Percentiles rank a stretch among this genome's conserved stretches.
These are phyloP conservation scores for Beauveria sp. DNA, from an alignment of 2,329 filamentous ascomycete genomes.

Conservation along the genomic window DNA sequence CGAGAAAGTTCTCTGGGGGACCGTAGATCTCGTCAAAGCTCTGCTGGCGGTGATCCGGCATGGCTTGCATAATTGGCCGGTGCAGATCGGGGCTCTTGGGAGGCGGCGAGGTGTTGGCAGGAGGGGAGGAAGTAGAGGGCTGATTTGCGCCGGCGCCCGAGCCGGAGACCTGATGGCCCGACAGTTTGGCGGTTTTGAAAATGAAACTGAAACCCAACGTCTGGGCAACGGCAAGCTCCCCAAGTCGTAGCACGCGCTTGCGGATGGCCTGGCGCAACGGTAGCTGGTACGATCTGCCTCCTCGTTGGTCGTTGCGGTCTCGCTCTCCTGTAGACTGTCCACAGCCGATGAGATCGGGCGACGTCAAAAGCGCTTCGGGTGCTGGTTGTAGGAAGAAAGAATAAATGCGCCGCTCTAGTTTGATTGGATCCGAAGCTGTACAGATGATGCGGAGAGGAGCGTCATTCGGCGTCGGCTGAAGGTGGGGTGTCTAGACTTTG, in stretches of 20 bases:
- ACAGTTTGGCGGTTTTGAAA: slow-evolving; percentile 32
- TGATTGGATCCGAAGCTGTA: not conserved
- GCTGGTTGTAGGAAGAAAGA: not conserved
- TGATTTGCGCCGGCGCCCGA: slow-evolving; percentile 23
- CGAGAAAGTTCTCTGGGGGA: slow-evolving; percentile 95
- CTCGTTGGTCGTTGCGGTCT: not conserved
- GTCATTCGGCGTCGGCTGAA: not conserved
- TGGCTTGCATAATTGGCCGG: slow-evolving; percentile 54
- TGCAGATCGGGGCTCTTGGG: slow-evolving; percentile 29
- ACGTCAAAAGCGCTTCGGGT: not conserved
- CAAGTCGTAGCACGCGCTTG: not conserved
- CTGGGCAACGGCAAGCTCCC: not conserved
- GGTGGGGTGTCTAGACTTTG: not conserved
- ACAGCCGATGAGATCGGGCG: not conserved
- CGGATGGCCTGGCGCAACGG: not conserved
- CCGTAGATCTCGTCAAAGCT: slow-evolving; percentile 99
- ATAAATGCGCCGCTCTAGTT: not conserved
- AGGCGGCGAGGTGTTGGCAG: not conserved
- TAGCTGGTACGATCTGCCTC: not conserved
- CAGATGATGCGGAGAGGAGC: slow-evolving; percentile 1
- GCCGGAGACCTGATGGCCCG: slow-evolving; percentile 29
- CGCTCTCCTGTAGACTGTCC: not conserved
- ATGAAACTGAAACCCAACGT: not conserved
- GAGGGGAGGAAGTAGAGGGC: slow-evolving; percentile 7
- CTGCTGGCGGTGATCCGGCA: slow-evolving; percentile 74